Evolutionary conservation across 2,329 filamentous ascomycete genomes (phyloP), one percentile per base, ranked within the genome.

Genomic region (Niveomyces coronatus): DNA sequence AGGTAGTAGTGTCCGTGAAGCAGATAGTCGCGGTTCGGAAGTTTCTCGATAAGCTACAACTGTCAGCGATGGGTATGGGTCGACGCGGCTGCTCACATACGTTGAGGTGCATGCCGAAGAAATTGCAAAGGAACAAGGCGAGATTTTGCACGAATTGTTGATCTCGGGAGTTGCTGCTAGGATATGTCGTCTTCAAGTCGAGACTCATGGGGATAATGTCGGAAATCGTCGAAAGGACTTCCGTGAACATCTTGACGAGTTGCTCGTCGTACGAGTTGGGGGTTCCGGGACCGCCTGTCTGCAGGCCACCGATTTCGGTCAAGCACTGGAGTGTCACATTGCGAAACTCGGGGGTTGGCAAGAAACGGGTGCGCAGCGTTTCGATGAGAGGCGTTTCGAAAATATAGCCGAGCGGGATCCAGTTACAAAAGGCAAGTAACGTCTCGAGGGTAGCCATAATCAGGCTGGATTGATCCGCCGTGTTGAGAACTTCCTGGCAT

Each of bases 71-170:
- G 17, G 17, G 28, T 37, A 26, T 10, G 23, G 17, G 6, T 8
- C 9, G 10, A 6, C n/a, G 14, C 19, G 32, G 24, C n/a, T n/a
- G n/a, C n/a, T n/a, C n/a, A 59, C 67, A 56, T 64, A 86, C 85
- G 53, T 80, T 82, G 37, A 98, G 70, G 54, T 96, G 93, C 61
- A 87, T 87, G 46, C 84, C 83, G 58, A 96, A 98, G 62, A 95
- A 98, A 61, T 93, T 96, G 65, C 84, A 93, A 19, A 98, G 72
- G 65, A 98, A 98, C 9, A 98, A 74, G 1, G 91, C 89, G 44
- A 98, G 64, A 53, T 98, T 96, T 61, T 95, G 87, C 36, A 98
- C 87, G 56, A 98, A 98, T 56, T 98, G 89, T 57, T 98, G 91
- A 50, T 98, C 91, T 53, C 79, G 78, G 29, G 86, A 81, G 62